Evolutionary conservation across 495 filamentous ascomycete species (phyloP), one percentile per base, ranked within the genome.

Genomic region (Penicillium samsonianum): DNA sequence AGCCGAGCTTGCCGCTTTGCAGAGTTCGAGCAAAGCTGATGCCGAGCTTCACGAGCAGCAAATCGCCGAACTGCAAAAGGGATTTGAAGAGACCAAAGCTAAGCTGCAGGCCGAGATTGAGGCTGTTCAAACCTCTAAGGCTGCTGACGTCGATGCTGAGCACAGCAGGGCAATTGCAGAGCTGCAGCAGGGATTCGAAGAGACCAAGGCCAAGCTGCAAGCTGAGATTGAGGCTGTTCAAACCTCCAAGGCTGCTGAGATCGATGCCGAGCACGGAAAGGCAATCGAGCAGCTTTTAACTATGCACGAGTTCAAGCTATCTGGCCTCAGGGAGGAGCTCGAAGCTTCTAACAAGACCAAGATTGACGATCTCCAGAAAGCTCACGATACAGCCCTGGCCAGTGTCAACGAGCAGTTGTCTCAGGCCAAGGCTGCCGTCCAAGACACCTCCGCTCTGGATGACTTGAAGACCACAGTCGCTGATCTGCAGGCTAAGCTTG

Each of bases 211-310:
- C 25, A 65, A 69, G 44, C 49, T 77, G 54, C 69, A 67, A 45
- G 66, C 63, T 37, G 74, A 79, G 40, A 60, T 73, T 30, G 69
- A 77, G 45, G 61, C 63, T 11, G 50, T 60, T 9, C 65, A 70
- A 26, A 43, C 53, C 28, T 70, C 74, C 12, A 73, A 71, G 61
- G 53, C 70, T 19, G 62, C 74, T 14, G 68, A 77, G 26, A 63
- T 65, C n/a, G 75, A 78, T 51, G 68, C 69, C 11, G 75, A 79
- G 54, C 76, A 79, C 47, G 71, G 63, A 55, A 72, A 65, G 47
- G 76, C 72, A 11, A 78, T 79, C 33, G 77, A 79, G 57, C 69
- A 74, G 52, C 72, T 79, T n/a, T 70, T 79, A 55, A 77, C 67
- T 5, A 60, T 73, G n/a, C 70, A 77, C 12, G 76, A 79, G 19